These are phyloP conservation scores for Trichoderma asperellum DNA, from an alignment of 2,329 filamentous ascomycete genomes.

Conservation along the genomic window DNA sequence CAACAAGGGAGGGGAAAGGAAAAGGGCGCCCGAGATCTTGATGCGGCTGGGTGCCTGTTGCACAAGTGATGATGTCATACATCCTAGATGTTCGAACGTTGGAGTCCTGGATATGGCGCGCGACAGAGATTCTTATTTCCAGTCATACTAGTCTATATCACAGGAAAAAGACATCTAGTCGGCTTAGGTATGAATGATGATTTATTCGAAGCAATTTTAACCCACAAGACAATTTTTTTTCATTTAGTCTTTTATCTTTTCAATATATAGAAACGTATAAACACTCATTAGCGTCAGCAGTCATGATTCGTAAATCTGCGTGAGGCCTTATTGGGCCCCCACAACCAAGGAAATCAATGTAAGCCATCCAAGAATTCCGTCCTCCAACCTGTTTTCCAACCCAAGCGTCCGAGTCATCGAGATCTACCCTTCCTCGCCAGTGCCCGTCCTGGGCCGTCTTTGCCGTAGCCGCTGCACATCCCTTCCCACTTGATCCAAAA, in stretches of 20 bases:
- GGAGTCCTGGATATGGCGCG: neutral
- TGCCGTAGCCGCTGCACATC: constrained; percentile 4
- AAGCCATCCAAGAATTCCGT: constrained; percentile 2
- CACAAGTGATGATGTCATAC: constrained; percentile 14
- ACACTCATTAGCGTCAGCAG: constrained; percentile 14
- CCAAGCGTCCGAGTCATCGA: constrained; percentile 10
- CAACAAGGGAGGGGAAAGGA: neutral
- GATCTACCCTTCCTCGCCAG: constrained; percentile 18
- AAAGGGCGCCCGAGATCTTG: neutral
- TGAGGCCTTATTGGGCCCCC: neutral
- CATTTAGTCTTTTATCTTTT: constrained; percentile 5
- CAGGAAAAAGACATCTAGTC: neutral
- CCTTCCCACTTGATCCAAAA: constrained; percentile 13
- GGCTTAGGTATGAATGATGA: neutral
- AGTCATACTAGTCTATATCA: no score
- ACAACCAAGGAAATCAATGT: constrained; percentile 25
- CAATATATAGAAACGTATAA: constrained; percentile 3
- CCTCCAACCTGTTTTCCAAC: constrained; percentile 25
- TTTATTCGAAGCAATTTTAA: constrained; percentile 26
- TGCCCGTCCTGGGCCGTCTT: constrained; percentile 16
- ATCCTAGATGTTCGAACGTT: neutral
- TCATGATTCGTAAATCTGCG: constrained; percentile 36
- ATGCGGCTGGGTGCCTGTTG: constrained; percentile 7
- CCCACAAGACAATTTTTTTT: constrained; percentile 2
- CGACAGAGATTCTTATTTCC: neutral